Conservation (phyloP, 441 rosid species). For the Adansonia grandidieri region DNA sequence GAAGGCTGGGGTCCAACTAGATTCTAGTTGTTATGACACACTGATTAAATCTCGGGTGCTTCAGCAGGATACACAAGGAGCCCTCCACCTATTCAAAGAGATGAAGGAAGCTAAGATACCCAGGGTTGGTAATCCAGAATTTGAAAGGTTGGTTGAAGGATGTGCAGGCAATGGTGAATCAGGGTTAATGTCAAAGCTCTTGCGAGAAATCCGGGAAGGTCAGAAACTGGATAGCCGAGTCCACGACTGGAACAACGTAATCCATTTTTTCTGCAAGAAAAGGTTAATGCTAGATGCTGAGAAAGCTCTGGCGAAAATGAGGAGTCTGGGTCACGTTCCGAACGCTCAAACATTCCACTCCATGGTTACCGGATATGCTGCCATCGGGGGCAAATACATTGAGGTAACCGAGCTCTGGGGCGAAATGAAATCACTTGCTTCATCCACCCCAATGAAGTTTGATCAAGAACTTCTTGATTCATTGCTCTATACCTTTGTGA, state of each 20-base stretch:
- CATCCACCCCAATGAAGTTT: slow-evolving; percentile 66
- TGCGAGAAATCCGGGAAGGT: slow-evolving; percentile 78
- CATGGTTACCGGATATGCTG: slow-evolving; percentile 88
- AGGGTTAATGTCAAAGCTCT: slow-evolving; percentile 75
- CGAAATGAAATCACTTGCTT: slow-evolving; percentile 81
- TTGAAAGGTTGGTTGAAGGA: slow-evolving; percentile 67
- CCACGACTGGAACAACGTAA: slow-evolving; percentile 88
- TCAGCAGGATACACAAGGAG: slow-evolving; percentile 70
- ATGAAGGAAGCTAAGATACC: slow-evolving; percentile 73
- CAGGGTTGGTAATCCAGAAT: slow-evolving; percentile 58
- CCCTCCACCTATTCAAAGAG: slow-evolving; percentile 71
- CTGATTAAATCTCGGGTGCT: slow-evolving; percentile 63
- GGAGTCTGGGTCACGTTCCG: slow-evolving; percentile 75
- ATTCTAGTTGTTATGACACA: slow-evolving; percentile 73
- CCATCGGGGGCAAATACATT: slow-evolving; percentile 77
- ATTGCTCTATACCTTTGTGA: slow-evolving; percentile 78
- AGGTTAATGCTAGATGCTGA: slow-evolving; percentile 93
- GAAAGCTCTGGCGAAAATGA: slow-evolving; percentile 83
- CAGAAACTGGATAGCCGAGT: slow-evolving; percentile 71
- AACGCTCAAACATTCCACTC: slow-evolving; percentile 96
- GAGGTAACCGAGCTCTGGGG: slow-evolving; percentile 97
- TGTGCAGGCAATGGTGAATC: slow-evolving; percentile 64
- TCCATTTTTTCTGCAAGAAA: slow-evolving; percentile 86
- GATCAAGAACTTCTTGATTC: slow-evolving; percentile 94
- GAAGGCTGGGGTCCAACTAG: slow-evolving; percentile 85